These are phyloP conservation scores for Solanum chiquidenum DNA, from an alignment of 257 asterid species.

Conservation along the genomic window DNA sequence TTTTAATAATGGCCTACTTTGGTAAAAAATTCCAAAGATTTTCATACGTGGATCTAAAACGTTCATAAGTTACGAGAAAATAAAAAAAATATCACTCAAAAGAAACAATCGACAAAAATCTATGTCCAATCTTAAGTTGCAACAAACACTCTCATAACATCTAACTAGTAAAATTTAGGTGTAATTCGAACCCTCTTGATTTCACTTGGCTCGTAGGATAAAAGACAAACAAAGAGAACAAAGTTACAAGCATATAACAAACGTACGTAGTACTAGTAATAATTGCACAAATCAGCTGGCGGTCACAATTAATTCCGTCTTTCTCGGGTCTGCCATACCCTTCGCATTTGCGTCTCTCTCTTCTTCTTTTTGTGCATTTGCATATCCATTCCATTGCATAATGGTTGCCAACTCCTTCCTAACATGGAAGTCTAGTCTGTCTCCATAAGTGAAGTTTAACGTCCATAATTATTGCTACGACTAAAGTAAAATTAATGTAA, in stretches of 20 bases:
- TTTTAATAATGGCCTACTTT: no score
- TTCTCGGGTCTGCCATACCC: neutral
- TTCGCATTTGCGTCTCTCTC: neutral
- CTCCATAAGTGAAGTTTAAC: neutral
- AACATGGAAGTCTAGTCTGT: neutral
- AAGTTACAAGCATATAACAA: neutral
- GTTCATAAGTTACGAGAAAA: neutral
- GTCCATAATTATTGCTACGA: neutral
- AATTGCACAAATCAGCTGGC: neutral
- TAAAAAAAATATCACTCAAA: no score
- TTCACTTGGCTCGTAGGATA: neutral
- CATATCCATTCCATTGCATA: neutral
- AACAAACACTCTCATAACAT: no score
- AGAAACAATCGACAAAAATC: no score
- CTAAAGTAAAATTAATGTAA: neutral
- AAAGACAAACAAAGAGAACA: neutral
- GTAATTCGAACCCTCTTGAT: no score
- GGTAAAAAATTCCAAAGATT: no score
- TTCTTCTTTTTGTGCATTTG: neutral
- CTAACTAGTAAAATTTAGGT: no score
- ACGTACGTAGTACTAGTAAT: neutral
- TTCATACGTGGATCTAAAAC: neutral
- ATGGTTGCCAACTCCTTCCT: neutral
- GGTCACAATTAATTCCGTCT: neutral
- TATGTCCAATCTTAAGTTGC: neutral